These are phyloP conservation scores for Periconia sp. DNA, from an alignment of 2,329 filamentous ascomycete species.

Conservation along the genomic window DNA sequence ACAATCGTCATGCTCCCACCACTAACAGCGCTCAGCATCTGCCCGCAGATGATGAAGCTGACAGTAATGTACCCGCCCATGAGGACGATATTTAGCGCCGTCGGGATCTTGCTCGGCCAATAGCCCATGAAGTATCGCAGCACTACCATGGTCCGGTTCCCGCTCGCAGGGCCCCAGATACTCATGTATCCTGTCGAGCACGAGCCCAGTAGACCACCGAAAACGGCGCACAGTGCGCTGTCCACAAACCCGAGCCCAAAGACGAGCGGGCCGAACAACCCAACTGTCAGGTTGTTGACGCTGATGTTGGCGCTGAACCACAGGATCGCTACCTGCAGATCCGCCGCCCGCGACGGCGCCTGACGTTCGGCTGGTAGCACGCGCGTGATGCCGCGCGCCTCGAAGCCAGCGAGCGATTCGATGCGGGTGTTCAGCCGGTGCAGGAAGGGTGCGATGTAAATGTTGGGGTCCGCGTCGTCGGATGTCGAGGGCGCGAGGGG, in stretches of 20 bases:
- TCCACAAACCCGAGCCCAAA: constrained; percentile 22
- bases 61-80: constrained; percentile 75
- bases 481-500: no score
- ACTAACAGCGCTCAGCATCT: constrained; percentile 76
- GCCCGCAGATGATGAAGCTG: constrained; percentile 79
- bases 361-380: no score
- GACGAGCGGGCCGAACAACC: constrained; percentile 23
- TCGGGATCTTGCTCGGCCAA: constrained; percentile 69
- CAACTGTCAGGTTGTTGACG: constrained; percentile 54
- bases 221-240: constrained; percentile 19
- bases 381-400: no score
- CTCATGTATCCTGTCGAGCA: constrained; percentile 63
- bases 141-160: constrained; percentile 77
- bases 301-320: constrained; percentile 64
- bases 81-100: constrained; percentile 69
- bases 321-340: no score
- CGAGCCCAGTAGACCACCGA: constrained; percentile 24
- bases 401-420: no score
- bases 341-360: no score
- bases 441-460: no score
- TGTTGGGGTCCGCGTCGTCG: no score
- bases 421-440: no score
- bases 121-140: constrained; percentile 76
- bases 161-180: constrained; percentile 72
- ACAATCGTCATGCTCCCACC: constrained; percentile 49